Evolutionary conservation across 768 basidiomycete genomes (phyloP), one percentile per base, ranked within the genome.

Genomic region (Infundibulicybe gibba): DNA sequence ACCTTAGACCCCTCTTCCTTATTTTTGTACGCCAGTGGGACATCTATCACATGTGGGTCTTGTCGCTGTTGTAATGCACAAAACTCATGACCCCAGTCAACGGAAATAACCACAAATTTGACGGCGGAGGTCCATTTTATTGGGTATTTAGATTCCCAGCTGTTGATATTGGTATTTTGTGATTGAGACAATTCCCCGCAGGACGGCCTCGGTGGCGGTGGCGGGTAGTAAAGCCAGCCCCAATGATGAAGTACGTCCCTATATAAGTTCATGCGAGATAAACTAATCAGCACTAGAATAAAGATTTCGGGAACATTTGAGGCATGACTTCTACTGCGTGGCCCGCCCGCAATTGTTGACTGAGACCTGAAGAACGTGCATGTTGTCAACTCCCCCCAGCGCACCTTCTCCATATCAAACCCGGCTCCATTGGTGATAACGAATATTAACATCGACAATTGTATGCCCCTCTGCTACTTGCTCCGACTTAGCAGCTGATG

Each of bases 391-490:
- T 71, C 71, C 5, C 72, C 72, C 0, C 62, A 60, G 6, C 63
- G 68, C 20, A 64, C 60, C 1, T 71, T 66, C 56, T 69, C 68
- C 13, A 65, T 69, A 14, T 68, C 65, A 30, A 72, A 74, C 50
- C 64, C 67, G 9, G 71, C 57, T 6, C 54, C 68, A 4, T 55
- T 74, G 20, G 53, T 61, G 13, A 75, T 87, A 57, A 68, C 71
- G 1, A 59, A 64, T 33, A 58, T 79, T 19, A 71, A 57, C 14
- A 70, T 86, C 46, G 81, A 85, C 49, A 68, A 85, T 50, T 79
- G 83, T 84, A 41, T 51, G 75, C 55, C 5, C 33, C 10, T 21
- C 16, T n/a, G n/a, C n/a, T n/a, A n/a, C n/a, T 13, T 42, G 17
- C 17, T 13, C 31, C 5, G 10, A 13, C n/a, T 21, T 37, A 45